Evolutionary conservation across 495 filamentous ascomycete genomes (phyloP).

Genomic region (Elaphomyces granulatus): DNA sequence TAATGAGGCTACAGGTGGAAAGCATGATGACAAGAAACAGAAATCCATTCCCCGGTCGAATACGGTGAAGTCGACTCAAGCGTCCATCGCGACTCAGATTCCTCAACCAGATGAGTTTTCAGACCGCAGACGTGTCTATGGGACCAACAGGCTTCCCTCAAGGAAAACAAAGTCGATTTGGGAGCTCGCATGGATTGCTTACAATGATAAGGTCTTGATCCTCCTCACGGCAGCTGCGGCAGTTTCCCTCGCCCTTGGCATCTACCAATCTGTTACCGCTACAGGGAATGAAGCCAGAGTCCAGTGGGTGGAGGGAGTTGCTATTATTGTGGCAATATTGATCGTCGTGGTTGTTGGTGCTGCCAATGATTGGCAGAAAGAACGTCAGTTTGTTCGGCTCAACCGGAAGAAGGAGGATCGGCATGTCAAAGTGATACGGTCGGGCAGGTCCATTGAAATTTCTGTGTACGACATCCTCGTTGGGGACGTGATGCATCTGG

Average conservation of each 20-base stretch:
- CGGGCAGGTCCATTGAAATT: constrained; percentile 60
- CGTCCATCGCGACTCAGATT: constrained; percentile 10
- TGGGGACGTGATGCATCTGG: constrained; percentile 70
- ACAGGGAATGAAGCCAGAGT: constrained; percentile 39
- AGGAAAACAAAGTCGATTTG: constrained; percentile 59
- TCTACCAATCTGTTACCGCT: constrained; percentile 45
- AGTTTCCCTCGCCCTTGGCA: constrained; percentile 71
- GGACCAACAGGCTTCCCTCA: constrained; percentile 54
- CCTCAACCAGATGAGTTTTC: constrained; percentile 25
- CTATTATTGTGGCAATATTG: constrained; percentile 55
- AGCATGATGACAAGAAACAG: constrained; percentile 13
- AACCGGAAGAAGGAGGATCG: constrained; percentile 63
- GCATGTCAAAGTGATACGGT: constrained; percentile 58
- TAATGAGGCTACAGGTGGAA: constrained; percentile 40
- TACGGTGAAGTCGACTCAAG: constrained; percentile 13
- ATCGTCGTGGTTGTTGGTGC: constrained; percentile 57
- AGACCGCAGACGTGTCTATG: constrained; percentile 57
- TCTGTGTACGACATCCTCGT: constrained; percentile 69
- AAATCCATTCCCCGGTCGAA: constrained; percentile 19
- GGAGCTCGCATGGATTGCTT: constrained; percentile 65
- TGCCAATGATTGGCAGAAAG: constrained; percentile 59
- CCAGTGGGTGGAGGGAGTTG: constrained; percentile 66
- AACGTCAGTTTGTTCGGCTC: constrained; percentile 53
- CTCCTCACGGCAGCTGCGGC: constrained; percentile 64
- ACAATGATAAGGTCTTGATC: constrained; percentile 72